Percentiles rank a stretch among this genome's conserved stretches.
Evolutionary conservation across 352 stramenopile genomes (phyloP).

Genomic region (Thraustochytrium striatum): DNA sequence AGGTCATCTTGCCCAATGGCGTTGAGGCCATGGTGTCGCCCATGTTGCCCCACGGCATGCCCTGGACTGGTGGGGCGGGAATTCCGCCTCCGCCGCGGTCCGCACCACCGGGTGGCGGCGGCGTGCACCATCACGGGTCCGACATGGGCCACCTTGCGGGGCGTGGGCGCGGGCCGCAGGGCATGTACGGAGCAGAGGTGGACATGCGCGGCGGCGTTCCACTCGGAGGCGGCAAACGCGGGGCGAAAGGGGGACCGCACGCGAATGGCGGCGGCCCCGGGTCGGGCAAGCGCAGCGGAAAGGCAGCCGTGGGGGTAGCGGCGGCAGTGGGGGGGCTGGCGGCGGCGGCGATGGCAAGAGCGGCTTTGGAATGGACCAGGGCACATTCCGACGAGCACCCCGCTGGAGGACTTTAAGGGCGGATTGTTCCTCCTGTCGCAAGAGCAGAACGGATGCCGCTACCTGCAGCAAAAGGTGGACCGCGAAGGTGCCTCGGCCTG

Average conservation of each 20-base stretch:
- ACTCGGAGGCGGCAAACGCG: background rate
- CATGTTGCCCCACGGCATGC: conserved; percentile 5
- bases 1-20: conserved; percentile 13
- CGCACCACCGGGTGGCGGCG: background rate
- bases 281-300: too few species aligned
- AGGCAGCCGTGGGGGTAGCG: background rate
- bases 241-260: too few species aligned
- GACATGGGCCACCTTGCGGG: background rate
- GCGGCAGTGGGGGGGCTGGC: background rate
- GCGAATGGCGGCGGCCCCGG: too few species aligned
- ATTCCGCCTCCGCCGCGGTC: conserved; percentile 5
- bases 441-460: conserved; percentile 92
- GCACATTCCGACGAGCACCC: background rate
- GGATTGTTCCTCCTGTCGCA: conserved; percentile 68
- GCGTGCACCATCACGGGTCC: background rate
- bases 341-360: background rate
- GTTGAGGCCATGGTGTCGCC: conserved; percentile 37
- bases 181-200: background rate
- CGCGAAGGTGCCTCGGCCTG: conserved; percentile 82
- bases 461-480: conserved; percentile 93
- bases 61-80: background rate
- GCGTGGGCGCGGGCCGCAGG: background rate
- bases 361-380: too few species aligned
- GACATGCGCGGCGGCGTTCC: background rate
- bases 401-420: conserved; percentile 38